These are phyloP conservation scores for Backusella sp. DNA, from an alignment of 192 early-diverging fungal genomes.

Conservation along the genomic window DNA sequence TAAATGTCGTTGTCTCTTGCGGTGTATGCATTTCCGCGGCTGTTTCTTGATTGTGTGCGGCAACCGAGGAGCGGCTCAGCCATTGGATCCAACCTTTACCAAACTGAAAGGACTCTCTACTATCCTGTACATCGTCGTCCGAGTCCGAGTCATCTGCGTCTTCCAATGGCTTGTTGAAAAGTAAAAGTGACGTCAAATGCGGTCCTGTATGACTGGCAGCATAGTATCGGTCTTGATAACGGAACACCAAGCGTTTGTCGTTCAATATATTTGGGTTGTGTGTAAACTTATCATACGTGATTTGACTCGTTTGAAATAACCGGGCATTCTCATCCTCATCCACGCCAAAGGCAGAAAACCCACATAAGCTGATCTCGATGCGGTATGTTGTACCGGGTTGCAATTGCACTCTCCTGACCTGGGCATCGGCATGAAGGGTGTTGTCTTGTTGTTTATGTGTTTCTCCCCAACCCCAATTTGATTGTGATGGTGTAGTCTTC, in stretches of 20 bases:
- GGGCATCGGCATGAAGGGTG: not conserved
- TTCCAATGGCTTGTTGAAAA: slow-evolving; percentile 38
- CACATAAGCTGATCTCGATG: slow-evolving; percentile 58
- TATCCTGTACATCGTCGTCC: slow-evolving; percentile 13
- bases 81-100: slow-evolving; percentile 39
- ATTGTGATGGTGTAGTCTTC: not conserved
- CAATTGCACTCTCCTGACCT: slow-evolving; percentile 21
- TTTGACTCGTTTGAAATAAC: slow-evolving; percentile 46
- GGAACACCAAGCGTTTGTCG: slow-evolving; percentile 52
- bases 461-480: not conserved
- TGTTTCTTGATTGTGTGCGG: not conserved
- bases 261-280: slow-evolving; percentile 53
- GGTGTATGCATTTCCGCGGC: not conserved
- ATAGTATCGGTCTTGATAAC: slow-evolving; percentile 62
- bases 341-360: slow-evolving; percentile 43
- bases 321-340: slow-evolving; percentile 42
- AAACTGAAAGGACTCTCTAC: slow-evolving; percentile 33
- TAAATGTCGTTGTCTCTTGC: slow-evolving; percentile 28
- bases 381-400: slow-evolving; percentile 37
- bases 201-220: slow-evolving; percentile 60
- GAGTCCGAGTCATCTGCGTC: slow-evolving; percentile 32
- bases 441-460: not conserved
- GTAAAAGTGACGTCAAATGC: slow-evolving; percentile 54
- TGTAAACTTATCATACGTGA: slow-evolving; percentile 55
- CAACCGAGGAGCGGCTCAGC: slow-evolving; percentile 37